Percentiles rank a stretch among this genome's conserved stretches.
These are phyloP conservation scores for Cyberlindnera euphorbiae DNA, from an alignment of 805 yeast species.

Conservation along the genomic window DNA sequence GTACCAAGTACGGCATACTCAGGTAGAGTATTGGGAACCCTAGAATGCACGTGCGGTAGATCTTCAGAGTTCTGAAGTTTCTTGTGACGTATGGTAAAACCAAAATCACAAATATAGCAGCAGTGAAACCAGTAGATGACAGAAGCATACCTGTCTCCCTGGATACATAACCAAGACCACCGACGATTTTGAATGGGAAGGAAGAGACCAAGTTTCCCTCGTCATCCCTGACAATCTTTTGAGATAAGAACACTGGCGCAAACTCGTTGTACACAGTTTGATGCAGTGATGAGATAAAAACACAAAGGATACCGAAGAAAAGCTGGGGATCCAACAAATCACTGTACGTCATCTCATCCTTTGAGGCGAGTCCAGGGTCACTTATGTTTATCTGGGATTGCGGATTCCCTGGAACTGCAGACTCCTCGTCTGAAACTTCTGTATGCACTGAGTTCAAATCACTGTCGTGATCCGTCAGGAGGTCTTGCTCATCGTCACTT, in stretches of 20 bases:
- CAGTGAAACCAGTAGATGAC: conserved; percentile 20
- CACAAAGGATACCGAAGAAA: conserved; percentile 10
- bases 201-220: conserved; percentile 13
- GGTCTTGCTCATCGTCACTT: conserved; percentile 2
- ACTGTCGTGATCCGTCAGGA: conserved; percentile 1
- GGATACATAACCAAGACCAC: conserved; percentile 19
- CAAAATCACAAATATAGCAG: conserved; percentile 15
- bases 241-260: conserved; percentile 13
- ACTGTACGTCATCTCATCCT: conserved; percentile 10
- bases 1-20: conserved; percentile 16
- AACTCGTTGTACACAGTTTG: conserved; percentile 14
- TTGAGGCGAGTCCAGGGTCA: conserved; percentile 2
- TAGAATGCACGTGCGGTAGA: conserved; percentile 14
- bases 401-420: background rate
- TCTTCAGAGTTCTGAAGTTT: conserved; percentile 17
- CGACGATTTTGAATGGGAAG: conserved; percentile 19
- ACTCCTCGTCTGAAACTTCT: conserved; percentile 1
- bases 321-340: conserved; percentile 10
- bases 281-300: conserved; percentile 10
- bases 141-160: conserved; percentile 19
- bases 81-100: conserved; percentile 21
- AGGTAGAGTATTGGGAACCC: conserved; percentile 18
- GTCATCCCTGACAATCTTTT: conserved; percentile 12
- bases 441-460: conserved; percentile 1
- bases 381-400: conserved; percentile 1